Evolutionary conservation across 2,329 filamentous ascomycete genomes (phyloP).

Genomic region (Lasiodiplodia sp.): DNA sequence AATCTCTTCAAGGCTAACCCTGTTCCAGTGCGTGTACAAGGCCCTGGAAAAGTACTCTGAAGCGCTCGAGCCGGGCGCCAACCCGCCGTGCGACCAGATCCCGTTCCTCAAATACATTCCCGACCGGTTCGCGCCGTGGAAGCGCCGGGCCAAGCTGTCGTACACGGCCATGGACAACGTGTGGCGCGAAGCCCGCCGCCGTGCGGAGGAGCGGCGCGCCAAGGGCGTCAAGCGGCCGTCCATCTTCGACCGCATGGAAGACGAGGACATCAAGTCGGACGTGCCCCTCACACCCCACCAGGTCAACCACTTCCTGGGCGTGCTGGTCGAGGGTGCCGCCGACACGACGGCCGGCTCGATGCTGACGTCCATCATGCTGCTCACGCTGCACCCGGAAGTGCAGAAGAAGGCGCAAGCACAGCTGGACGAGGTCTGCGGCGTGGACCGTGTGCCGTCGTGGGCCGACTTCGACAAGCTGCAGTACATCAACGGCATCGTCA

Average conservation of each 20-base stretch:
- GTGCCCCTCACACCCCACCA: conserved; percentile 31
- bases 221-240: conserved; percentile 31
- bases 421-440: conserved; percentile 34
- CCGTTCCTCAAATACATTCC: conserved; percentile 52
- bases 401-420: conserved; percentile 40
- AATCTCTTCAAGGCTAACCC: background rate
- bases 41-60: conserved; percentile 52
- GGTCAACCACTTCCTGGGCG: conserved; percentile 48
- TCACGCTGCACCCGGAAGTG: conserved; percentile 39
- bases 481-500: conserved; percentile 43
- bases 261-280: conserved; percentile 31
- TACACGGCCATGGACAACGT: conserved; percentile 31
- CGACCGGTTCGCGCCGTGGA: conserved; percentile 34
- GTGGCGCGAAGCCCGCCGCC: conserved; percentile 32
- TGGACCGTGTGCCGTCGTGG: conserved; percentile 36
- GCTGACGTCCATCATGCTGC: conserved; percentile 44
- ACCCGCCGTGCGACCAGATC: conserved; percentile 57
- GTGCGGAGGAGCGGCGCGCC: conserved; percentile 30
- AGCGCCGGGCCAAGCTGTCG: conserved; percentile 32
- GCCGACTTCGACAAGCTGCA: conserved; percentile 41
- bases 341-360: conserved; percentile 48
- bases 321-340: conserved; percentile 47
- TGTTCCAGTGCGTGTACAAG: conserved; percentile 40
- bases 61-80: conserved; percentile 55
- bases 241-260: conserved; percentile 31